These are phyloP conservation scores for Phlyctochytrium bullatum DNA, from an alignment of 192 early-diverging fungal genomes.

Conservation along the genomic window DNA sequence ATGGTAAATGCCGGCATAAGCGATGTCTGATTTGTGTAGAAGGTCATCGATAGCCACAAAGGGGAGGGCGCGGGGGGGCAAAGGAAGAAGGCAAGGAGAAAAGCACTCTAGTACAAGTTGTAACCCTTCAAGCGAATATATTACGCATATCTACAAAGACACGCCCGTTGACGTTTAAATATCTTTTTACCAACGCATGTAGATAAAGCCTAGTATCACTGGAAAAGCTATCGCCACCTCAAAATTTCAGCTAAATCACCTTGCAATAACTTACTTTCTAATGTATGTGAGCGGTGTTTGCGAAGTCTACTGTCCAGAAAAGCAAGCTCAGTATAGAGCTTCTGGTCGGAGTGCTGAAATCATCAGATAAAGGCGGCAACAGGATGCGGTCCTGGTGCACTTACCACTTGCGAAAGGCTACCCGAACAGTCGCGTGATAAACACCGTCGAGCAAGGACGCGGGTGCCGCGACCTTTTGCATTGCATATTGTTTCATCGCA, in stretches of 20 bases:
- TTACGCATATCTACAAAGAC: too few species aligned
- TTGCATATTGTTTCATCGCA: conserved; percentile 81
- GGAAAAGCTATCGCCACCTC: too few species aligned
- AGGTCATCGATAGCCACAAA: not conserved
- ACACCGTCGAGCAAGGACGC: conserved; percentile 71
- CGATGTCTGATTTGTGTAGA: not conserved
- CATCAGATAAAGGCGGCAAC: not conserved
- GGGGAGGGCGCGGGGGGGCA: too few species aligned
- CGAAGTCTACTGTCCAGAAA: conserved; percentile 72
- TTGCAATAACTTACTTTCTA: too few species aligned
- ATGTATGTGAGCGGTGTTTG: too few species aligned
- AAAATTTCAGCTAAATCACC: too few species aligned
- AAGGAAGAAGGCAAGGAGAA: too few species aligned
- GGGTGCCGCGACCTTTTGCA: conserved; percentile 61
- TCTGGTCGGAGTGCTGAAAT: conserved; percentile 68
- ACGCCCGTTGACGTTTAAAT: too few species aligned
- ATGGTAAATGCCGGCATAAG: conserved; percentile 61
- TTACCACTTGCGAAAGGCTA: conserved; percentile 62
- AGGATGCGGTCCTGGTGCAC: not conserved
- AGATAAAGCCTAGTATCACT: too few species aligned
- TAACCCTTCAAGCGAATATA: too few species aligned
- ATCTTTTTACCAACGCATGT: too few species aligned
- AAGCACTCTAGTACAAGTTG: too few species aligned
- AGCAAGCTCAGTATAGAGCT: conserved; percentile 77
- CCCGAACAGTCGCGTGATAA: conserved; percentile 67